Conservation (phyloP, 192 early-diverging fungal species). For the Oehlia diaphana region DNA sequence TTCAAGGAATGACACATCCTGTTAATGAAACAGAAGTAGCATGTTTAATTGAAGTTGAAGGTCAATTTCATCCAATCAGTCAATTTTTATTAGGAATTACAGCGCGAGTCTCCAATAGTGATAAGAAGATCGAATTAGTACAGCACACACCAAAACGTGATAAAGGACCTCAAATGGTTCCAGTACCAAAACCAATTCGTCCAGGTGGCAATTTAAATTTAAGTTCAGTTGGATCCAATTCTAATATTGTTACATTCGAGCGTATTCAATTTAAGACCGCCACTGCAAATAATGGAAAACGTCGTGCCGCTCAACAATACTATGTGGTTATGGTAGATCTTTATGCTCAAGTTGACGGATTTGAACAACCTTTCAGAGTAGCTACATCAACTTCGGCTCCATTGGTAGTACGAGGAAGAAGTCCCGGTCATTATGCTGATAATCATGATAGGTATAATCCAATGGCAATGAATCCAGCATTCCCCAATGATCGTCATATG, state of each 20-base stretch:
- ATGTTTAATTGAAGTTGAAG: conserved; percentile 66
- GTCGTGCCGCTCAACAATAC: conserved; percentile 93
- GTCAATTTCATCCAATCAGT: conserved; percentile 52
- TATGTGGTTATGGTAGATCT: conserved; percentile 83
- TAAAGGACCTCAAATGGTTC: conserved; percentile 85
- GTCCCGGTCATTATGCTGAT: conserved; percentile 91
- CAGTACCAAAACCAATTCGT: conserved; percentile 55
- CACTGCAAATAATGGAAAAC: conserved; percentile 93
- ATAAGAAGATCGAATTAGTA: conserved; percentile 77
- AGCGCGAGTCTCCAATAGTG: conserved; percentile 70
- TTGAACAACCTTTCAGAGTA: conserved; percentile 52
- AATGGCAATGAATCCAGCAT: conserved; percentile 31
- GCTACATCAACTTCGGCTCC: conserved; percentile 75
- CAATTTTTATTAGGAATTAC: conserved; percentile 77
- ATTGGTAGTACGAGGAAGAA: conserved; percentile 90
- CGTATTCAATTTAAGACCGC: conserved; percentile 96
- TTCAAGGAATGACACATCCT: conserved; percentile 42
- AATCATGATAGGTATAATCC: conserved; percentile 44
- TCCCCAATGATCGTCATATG: conserved; percentile 29
- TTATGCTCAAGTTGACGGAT: conserved; percentile 68
- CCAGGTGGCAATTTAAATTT: conserved; percentile 61
- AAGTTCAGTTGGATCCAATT: conserved; percentile 36
- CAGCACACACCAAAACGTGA: conserved; percentile 92
- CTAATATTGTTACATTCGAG: conserved; percentile 77
- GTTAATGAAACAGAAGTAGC: conserved; percentile 50